These are phyloP conservation scores for Boletus reticulatus DNA, from an alignment of 768 basidiomycete species.

Conservation along the genomic window DNA sequence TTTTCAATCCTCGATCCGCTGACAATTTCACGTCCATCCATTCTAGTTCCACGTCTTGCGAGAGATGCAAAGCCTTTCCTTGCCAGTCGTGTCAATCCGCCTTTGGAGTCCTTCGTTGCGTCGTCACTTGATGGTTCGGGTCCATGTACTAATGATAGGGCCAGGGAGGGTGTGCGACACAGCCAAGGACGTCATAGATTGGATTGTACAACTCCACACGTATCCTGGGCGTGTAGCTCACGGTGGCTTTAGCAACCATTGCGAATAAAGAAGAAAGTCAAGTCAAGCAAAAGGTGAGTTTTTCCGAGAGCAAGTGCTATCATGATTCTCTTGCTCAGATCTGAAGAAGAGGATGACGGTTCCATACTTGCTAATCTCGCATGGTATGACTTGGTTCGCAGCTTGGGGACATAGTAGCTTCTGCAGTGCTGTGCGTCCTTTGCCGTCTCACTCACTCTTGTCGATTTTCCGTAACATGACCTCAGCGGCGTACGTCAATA, in stretches of 20 bases:
- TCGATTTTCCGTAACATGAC: constrained; percentile 21
- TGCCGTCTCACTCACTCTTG: background rate
- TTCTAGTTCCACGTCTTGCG: no score
- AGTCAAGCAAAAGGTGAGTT: constrained; percentile 5
- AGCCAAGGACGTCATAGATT: constrained; percentile 13
- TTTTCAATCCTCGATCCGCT: no score
- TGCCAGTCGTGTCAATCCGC: no score
- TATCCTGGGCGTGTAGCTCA: constrained; percentile 26
- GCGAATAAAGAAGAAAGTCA: constrained; percentile 10
- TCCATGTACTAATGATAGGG: background rate
- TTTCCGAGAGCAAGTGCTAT: background rate
- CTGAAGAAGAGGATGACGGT: constrained; percentile 7
- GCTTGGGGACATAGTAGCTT: constrained; percentile 23
- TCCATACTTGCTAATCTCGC: background rate
- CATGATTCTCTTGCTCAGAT: constrained; percentile 6
- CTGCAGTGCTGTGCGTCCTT: constrained; percentile 18
- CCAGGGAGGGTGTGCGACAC: background rate
- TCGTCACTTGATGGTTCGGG: background rate
- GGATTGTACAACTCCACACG: constrained; percentile 8
- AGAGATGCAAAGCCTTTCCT: no score
- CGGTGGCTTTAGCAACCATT: constrained; percentile 28
- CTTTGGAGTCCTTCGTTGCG: no score
- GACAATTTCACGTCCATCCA: no score
- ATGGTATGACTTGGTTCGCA: constrained; percentile 1
- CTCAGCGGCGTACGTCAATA: constrained; percentile 33